Evolutionary conservation across 495 filamentous ascomycete species (phyloP), one percentile per base, ranked within the genome.

Genomic region (Penicillium diatomitis): DNA sequence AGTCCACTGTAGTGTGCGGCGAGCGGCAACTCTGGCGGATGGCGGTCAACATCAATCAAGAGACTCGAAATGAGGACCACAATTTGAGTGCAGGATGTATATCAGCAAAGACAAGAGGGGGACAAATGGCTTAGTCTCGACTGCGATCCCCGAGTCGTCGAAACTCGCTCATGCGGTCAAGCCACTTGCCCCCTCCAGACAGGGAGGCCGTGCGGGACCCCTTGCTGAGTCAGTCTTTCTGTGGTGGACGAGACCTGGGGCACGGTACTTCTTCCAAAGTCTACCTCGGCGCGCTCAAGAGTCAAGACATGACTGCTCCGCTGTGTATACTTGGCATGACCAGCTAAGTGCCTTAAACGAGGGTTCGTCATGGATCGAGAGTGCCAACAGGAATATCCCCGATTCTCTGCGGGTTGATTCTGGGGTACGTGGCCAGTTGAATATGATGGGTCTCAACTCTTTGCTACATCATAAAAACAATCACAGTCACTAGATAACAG

Each of bases 111-210:
- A 50, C 49, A 42, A 20, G 20, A 20, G 20, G 20, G 20, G 2
- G 2, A 20, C 0, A 20, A 20, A 20, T 20, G 20, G 20, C 20
- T 20, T 0, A 20, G 20, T 20, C 52, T 44, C 8, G 44, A 57
- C 51, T 55, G 55, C 51, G 42, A 59, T 54, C 56, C 48, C 57
- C 48, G 44, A 56, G 47, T 51, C 39, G 44, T 38, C 20, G 20
- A 20, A 20, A 20, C 46, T 32, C 53, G 43, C 48, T 53, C 62
- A 68, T 58, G 58, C 56, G 61, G 61, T 65, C 68, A 67, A 67
- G 66, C 66, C 66, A 66, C 68, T 49, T 65, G 60, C 59, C 52
- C 53, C 51, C 50, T 20, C 20, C 20, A 20, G 20, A 20, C 20
- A 20, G 20, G 20, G 48, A 51, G 53, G 51, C 58, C 51, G 50